Percentiles rank a stretch among this genome's conserved stretches.
These are phyloP conservation scores for Cymbopogon flexuosus DNA, from an alignment of 202 grass and related monocot species.

Conservation along the genomic window DNA sequence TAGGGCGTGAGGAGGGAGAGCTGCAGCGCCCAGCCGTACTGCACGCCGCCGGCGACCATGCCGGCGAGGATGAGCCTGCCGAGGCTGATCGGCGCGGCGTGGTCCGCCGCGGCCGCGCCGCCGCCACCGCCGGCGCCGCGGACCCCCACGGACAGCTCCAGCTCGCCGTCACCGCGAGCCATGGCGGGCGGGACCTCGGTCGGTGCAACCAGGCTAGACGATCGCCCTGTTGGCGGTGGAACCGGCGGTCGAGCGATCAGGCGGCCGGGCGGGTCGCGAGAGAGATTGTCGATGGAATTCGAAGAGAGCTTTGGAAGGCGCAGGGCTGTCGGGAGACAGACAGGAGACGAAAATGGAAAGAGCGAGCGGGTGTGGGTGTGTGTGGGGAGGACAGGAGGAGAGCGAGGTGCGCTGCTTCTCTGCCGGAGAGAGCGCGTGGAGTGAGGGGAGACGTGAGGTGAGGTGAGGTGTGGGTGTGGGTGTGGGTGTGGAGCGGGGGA, in stretches of 20 bases:
- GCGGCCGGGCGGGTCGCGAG: no score
- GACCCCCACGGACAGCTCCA: constrained; percentile 45
- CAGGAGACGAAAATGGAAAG: constrained; percentile 10
- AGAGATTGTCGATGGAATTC: no score
- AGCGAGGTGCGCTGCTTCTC: background rate
- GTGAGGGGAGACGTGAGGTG: background rate
- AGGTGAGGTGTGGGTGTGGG: constrained; percentile 37
- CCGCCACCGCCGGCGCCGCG: background rate
- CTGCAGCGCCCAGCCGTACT: constrained; percentile 95
- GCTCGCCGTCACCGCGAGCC: constrained; percentile 39
- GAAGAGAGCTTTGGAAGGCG: background rate
- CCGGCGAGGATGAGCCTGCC: constrained; percentile 55
- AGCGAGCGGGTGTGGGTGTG: constrained; percentile 8
- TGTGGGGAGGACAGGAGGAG: background rate
- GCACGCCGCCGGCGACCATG: constrained; percentile 76
- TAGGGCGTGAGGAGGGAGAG: constrained; percentile 91
- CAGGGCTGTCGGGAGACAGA: constrained; percentile 11
- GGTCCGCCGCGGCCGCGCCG: background rate
- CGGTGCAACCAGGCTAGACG: background rate
- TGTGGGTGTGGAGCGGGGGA: constrained; percentile 19
- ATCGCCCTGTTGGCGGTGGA: no score
- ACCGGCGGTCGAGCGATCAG: no score
- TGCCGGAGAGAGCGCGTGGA: background rate
- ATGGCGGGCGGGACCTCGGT: background rate
- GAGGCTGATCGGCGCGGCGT: constrained; percentile 37